Conservation (phyloP, 768 basidiomycete species). For the Tylopilus intermedius region DNA sequence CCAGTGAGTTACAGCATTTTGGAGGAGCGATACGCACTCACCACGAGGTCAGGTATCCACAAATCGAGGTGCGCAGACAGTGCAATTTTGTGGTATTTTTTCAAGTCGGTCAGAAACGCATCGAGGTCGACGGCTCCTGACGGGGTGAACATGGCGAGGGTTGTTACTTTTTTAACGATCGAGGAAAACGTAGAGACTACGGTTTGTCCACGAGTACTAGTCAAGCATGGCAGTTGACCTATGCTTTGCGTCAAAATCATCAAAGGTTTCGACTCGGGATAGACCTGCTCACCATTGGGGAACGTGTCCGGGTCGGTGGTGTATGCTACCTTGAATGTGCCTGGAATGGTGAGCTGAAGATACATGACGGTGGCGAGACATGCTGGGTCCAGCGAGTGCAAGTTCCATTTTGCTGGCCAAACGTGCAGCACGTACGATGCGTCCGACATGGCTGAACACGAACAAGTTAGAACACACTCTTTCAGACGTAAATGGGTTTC, state of each 20-base stretch:
- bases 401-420: slow-evolving; percentile 63
- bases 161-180: slow-evolving; percentile 52
- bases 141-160: slow-evolving; percentile 34
- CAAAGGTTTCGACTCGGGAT: neutral
- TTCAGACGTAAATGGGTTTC: no score
- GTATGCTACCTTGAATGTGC: slow-evolving; percentile 57
- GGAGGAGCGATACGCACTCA: slow-evolving; percentile 33
- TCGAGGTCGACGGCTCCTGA: slow-evolving; percentile 44
- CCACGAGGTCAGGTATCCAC: slow-evolving; percentile 65
- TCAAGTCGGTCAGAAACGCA: slow-evolving; percentile 37
- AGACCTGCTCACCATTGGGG: slow-evolving; percentile 53
- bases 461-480: no score
- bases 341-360: slow-evolving; percentile 64
- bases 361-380: slow-evolving; percentile 64
- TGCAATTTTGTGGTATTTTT: slow-evolving; percentile 54
- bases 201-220: slow-evolving; percentile 45
- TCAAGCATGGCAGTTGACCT: slow-evolving; percentile 72
- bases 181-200: slow-evolving; percentile 48
- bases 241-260: slow-evolving; percentile 3
- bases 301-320: slow-evolving; percentile 68
- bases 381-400: slow-evolving; percentile 65
- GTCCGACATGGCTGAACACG: slow-evolving; percentile 15
- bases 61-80: slow-evolving; percentile 64
- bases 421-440: slow-evolving; percentile 43
- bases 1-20: neutral